phyloP scores from a whole-genome alignment of 495 filamentous ascomycete genomes.

The Penicillium pancosmium region DNA sequence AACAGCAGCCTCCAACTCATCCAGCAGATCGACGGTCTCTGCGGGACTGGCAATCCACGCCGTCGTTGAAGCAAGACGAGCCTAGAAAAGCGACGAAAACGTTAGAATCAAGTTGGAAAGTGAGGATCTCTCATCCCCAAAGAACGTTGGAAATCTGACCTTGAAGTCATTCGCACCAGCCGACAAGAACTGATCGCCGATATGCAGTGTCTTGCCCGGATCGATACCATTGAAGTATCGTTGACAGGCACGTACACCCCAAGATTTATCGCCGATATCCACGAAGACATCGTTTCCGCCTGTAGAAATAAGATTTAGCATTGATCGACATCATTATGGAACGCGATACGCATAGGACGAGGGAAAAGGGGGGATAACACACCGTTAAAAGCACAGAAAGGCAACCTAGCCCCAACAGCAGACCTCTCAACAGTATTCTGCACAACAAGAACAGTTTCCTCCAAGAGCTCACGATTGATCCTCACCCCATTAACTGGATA shows the following conservation, averaged over 20 bases:
- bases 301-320: conserved; percentile 12
- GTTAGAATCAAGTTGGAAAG: not conserved
- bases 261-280: conserved; percentile 97
- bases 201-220: conserved; percentile 71
- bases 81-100: conserved; percentile 32
- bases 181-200: conserved; percentile 94
- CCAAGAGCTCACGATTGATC: conserved; percentile 84
- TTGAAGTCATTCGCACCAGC: conserved; percentile 98
- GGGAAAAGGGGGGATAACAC: conserved; percentile 1
- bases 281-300: conserved; percentile 96
- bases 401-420: conserved; percentile 65
- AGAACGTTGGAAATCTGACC: conserved; percentile 38
- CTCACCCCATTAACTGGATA: conserved; percentile 60
- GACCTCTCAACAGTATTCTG: conserved; percentile 90
- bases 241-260: conserved; percentile 91
- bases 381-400: conserved; percentile 98
- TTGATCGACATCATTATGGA: no score
- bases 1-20: conserved; percentile 56
- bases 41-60: conserved; percentile 91
- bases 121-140: not conserved
- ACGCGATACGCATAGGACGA: not conserved
- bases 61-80: conserved; percentile 65
- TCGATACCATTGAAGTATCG: conserved; percentile 81
- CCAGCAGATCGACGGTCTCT: conserved; percentile 86
- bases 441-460: conserved; percentile 92